Evolutionary conservation across 2,329 filamentous ascomycete species (phyloP), one percentile per base, ranked within the genome.

Genomic region (Aspergillus sp.): DNA sequence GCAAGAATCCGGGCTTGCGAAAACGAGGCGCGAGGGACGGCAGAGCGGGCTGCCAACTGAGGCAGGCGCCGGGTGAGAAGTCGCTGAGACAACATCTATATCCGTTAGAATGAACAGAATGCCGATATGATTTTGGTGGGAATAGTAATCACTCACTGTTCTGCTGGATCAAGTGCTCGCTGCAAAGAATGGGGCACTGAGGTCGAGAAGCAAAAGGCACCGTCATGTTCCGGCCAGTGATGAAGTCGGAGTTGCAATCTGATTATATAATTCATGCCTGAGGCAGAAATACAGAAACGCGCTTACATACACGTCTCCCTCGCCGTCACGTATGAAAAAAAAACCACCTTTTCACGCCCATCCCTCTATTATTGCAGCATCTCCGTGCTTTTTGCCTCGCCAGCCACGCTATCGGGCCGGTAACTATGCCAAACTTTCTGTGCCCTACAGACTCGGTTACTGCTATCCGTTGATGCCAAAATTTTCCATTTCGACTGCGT

Each of bases 61-160:
- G 65, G 62, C 57, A 71, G 65, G 54, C 69, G 66, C 59, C 67
- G 65, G 52, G 67, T 58, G 51, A 71, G 52, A 59, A 71, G 63
- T 52, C 67, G 69, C 61, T 68, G 65, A 54, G 70, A 67, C 58
- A 73, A 59, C 71, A 74, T 73, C 64, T 70, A 49, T 45, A 43
- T 35, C 47, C 44, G 54, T 66, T 57, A 58, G 56, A 57, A 52
- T 43, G 48, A 44, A 42, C 19, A 19, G 19, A 19, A 19, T 19
- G 19, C 19, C 19, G 19, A 19, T 19, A 19, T 1, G 19, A 19
- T 19, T 19, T 19, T 19, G 19, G 19, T 19, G 19, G 19, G 2
- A 19, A 19, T 19, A 19, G 19, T 19, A 19, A 19, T 19, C 19
- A 55, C 62, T 57, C 7, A 66, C 63, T 45, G 53, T 60, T 60